A percentile compares a stretch with the other conserved stretches of the same genome.
Conservation (phyloP, 2,329 filamentous ascomycete species). For the Pseudopithomyces maydicus region DNA sequence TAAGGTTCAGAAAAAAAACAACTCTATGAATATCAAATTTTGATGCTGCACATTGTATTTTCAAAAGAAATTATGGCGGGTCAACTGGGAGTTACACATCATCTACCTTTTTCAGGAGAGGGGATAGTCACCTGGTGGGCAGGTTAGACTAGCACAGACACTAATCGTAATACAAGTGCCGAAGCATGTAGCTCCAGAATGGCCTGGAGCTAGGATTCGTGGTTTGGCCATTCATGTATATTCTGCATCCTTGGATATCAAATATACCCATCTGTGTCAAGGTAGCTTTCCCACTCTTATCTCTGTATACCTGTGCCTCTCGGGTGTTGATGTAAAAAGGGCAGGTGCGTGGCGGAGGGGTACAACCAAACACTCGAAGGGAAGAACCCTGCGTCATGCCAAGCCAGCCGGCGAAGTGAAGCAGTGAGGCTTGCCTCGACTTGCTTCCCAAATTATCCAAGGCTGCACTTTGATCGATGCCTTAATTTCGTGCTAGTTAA, state of each 20-base stretch:
- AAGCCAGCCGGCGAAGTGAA: conserved; percentile 1
- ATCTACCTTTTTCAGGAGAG: no score
- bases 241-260: no score
- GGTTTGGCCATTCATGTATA: no score
- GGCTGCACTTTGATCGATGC: background rate
- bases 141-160: background rate
- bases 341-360: background rate
- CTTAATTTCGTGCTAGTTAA: background rate
- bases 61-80: no score
- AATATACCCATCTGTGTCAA: no score
- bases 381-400: conserved; percentile 12
- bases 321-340: no score
- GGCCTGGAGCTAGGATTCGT: background rate
- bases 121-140: background rate
- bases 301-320: no score
- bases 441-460: background rate
- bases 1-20: no score
- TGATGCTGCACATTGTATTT: no score
- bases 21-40: no score
- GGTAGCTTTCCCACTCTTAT: no score
- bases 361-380: background rate
- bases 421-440: conserved; percentile 9
- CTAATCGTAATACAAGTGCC: background rate
- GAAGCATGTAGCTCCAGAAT: background rate
- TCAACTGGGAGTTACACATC: no score